Evolutionary conservation across 257 asterid genomes (phyloP), one percentile per base, ranked within the genome.

Genomic region (Rhazya stricta): DNA sequence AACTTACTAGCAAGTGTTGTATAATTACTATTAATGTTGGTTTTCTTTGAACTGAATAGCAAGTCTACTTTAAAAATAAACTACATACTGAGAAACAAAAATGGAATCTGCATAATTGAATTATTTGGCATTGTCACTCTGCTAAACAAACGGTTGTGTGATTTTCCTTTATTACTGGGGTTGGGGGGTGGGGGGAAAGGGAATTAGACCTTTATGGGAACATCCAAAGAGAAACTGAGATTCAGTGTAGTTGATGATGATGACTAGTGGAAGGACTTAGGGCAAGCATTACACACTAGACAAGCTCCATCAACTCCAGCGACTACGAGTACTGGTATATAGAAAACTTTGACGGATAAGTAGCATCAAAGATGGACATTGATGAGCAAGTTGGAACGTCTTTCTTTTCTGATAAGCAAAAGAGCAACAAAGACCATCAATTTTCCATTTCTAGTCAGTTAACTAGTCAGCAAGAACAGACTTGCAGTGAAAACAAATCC

Each of bases 401-500:
- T 21, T 34, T 71, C 67, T 25, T 56, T 58, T 21, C 15, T 36
- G 56, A 39, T 19, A 53, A 51, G 73, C 32, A 32, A 76, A 15
- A 37, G 19, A 54, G 42, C 67, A 34, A 34, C 75, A 27, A 1
- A 36, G 43, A 34, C 43, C 58, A 36, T 43, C 54, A 67, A 39
- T 27, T 54, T 34, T 46, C n/a, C 51, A 10, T 6, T 48, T 50
- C 30, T 15, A n/a, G n/a, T n/a, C n/a, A n/a, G n/a, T n/a, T 23
- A 30, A 2, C 41, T 46, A 34, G 69, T 54, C 45, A 37, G 69
- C 69, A 43, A 56, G 53, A 54, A 76, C 50, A 30, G 75, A 43
- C 75, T 41, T 6, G 6, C 23, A 67, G 74, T 36, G 21, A 39
- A 2, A 75, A 11, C 29, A 67, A 67, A 75, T 66, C 67, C 67